Evolutionary conservation across 306 rosid genomes (phyloP).

Genomic region (Vachellia pachyceras): DNA sequence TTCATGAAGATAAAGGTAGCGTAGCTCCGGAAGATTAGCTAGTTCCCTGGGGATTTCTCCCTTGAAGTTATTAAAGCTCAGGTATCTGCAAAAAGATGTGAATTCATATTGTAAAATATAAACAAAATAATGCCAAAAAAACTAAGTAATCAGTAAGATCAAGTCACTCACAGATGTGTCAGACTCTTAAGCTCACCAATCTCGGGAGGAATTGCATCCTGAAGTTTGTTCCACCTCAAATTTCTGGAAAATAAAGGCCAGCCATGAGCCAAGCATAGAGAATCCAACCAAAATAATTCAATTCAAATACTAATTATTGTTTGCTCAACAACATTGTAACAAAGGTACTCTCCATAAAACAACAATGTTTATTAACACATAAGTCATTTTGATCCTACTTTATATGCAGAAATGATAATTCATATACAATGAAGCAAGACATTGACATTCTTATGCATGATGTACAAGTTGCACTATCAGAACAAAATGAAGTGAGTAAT

Average conservation of each 20-base stretch:
- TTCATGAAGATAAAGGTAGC: constrained; percentile 92
- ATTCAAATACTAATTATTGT: constrained; percentile 9
- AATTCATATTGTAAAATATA: constrained; percentile 17
- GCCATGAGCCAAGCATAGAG: constrained; percentile 17
- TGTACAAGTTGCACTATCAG: constrained; percentile 12
- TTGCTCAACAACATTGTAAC: constrained; percentile 1
- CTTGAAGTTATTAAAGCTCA: constrained; percentile 96
- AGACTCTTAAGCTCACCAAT: constrained; percentile 94
- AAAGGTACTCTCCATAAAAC: constrained; percentile 16
- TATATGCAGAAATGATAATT: not conserved
- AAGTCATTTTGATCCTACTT: not conserved
- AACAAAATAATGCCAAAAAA: not conserved
- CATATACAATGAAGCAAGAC: not conserved
- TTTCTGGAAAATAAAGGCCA: constrained; percentile 57
- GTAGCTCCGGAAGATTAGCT: constrained; percentile 92
- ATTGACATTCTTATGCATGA: constrained; percentile 8
- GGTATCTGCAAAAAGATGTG: constrained; percentile 56
- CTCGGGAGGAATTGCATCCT: constrained; percentile 95
- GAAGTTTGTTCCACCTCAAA: constrained; percentile 99
- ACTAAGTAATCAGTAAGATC: constrained; percentile 16
- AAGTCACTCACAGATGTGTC: constrained; percentile 86
- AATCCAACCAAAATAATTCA: constrained; percentile 18
- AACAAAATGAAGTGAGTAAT: constrained; percentile 16
- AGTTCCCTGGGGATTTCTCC: constrained; percentile 97
- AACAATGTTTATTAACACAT: constrained; percentile 13